phyloP scores from a whole-genome alignment of 2,329 filamentous ascomycete genomes.

The Ophiostoma populinum region DNA sequence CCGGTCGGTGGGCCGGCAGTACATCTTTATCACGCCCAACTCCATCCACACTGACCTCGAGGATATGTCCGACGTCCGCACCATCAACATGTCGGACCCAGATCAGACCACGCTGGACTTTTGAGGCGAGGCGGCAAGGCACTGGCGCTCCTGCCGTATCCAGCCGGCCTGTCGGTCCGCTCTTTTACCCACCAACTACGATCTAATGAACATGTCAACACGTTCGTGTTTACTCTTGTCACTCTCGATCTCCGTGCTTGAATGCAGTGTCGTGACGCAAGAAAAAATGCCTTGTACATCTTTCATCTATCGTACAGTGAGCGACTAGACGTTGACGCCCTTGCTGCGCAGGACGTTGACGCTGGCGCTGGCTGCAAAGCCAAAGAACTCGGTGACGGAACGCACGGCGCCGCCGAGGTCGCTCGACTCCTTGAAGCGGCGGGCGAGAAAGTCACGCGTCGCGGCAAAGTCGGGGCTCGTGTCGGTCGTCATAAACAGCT shows the following conservation, averaged over 20 bases:
- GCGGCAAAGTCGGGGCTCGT: slow-evolving; percentile 51
- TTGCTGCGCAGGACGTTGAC: slow-evolving; percentile 79
- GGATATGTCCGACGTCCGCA: slow-evolving; percentile 53
- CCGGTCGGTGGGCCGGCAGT: slow-evolving; percentile 76
- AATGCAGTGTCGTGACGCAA: no score
- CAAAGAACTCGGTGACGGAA: slow-evolving; percentile 57
- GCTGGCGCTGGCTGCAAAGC: slow-evolving; percentile 60
- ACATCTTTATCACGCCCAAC: slow-evolving; percentile 91
- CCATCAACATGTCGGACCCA: slow-evolving; percentile 53
- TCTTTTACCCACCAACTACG: no score
- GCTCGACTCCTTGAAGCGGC: slow-evolving; percentile 54
- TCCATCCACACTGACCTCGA: slow-evolving; percentile 47
- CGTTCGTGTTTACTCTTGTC: no score
- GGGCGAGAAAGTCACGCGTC: slow-evolving; percentile 63
- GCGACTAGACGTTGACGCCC: slow-evolving; percentile 54
- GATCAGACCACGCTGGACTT: slow-evolving; percentile 31
- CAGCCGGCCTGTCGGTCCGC: no score
- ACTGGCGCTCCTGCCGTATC: background rate
- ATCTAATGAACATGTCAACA: no score
- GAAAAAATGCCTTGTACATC: no score
- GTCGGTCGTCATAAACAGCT: slow-evolving; percentile 92
- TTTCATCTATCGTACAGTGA: no score
- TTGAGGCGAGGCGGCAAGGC: background rate
- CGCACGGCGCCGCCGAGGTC: slow-evolving; percentile 43
- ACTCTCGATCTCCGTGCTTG: no score